These are phyloP conservation scores for Gypsophila paniculata DNA, from an alignment of 179 eudicot genomes.

Conservation along the genomic window DNA sequence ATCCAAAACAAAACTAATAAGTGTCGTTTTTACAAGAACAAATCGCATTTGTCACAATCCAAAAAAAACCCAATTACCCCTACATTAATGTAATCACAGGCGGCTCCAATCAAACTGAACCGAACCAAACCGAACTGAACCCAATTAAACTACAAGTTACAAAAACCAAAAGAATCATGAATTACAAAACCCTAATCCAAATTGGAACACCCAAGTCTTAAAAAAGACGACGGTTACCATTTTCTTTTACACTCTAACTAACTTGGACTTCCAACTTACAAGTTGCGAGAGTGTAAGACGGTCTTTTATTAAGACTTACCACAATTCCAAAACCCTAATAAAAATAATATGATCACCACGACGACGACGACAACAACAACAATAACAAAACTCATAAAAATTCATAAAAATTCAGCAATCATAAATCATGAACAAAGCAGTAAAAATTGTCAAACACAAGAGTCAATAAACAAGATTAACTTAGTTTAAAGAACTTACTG, in stretches of 20 bases:
- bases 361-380: too few species aligned
- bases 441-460: neutral
- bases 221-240: too few species aligned
- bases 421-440: neutral
- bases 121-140: neutral
- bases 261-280: too few species aligned
- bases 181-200: constrained; percentile 1
- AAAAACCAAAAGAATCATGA: too few species aligned
- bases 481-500: constrained; percentile 1
- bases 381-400: neutral
- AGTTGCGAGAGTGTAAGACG: too few species aligned
- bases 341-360: neutral
- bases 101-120: neutral
- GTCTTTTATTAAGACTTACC: too few species aligned
- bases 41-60: neutral
- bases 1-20: neutral
- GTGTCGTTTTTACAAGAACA: neutral
- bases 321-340: neutral
- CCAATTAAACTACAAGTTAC: neutral
- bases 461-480: neutral
- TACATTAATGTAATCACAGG: too few species aligned
- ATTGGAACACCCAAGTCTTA: too few species aligned
- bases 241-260: too few species aligned
- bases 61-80: neutral
- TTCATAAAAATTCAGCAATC: neutral